A percentile compares a stretch with the other conserved stretches of the same genome.
Evolutionary conservation across 768 basidiomycete species (phyloP).

Genomic region (Rhizopogon vesiculosus): DNA sequence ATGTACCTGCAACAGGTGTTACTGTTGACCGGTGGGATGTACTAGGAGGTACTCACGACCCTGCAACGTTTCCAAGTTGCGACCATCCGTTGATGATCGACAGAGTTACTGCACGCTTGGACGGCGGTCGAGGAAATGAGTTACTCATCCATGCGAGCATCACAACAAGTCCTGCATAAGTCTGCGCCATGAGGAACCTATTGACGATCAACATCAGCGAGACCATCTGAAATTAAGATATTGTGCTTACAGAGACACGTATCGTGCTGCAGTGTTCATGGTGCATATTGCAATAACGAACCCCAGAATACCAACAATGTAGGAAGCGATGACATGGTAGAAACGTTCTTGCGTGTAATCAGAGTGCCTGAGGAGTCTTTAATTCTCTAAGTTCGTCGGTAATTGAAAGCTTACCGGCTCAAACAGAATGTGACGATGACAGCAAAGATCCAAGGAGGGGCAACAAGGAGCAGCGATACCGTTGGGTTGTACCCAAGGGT

Average conservation of each 20-base stretch:
- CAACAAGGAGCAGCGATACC: slow-evolving; percentile 66
- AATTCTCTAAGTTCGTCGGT: not conserved
- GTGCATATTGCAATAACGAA: slow-evolving; percentile 65
- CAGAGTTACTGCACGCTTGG: slow-evolving; percentile 80
- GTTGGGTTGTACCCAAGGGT: slow-evolving; percentile 67
- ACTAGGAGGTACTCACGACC: slow-evolving; percentile 60
- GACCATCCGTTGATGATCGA: slow-evolving; percentile 80
- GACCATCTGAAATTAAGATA: slow-evolving; percentile 4
- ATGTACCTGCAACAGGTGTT: slow-evolving; percentile 41
- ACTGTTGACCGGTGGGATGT: slow-evolving; percentile 1
- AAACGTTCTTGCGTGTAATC: slow-evolving; percentile 69
- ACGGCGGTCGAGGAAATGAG: slow-evolving; percentile 69
- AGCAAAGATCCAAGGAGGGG: slow-evolving; percentile 68
- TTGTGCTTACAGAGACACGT: slow-evolving; percentile 52
- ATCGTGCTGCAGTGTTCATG: slow-evolving; percentile 58
- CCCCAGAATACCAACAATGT: slow-evolving; percentile 57
- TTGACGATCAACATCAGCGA: slow-evolving; percentile 2
- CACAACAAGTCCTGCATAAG: slow-evolving; percentile 67
- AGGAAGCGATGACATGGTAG: slow-evolving; percentile 56
- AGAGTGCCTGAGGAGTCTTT: slow-evolving; percentile 47
- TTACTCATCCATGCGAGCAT: slow-evolving; percentile 52
- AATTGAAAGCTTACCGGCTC: slow-evolving; percentile 34
- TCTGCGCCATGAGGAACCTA: slow-evolving; percentile 75
- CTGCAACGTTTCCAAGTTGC: slow-evolving; percentile 79
- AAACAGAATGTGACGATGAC: slow-evolving; percentile 49